Percentiles rank a stretch among this genome's conserved stretches.
Evolutionary conservation across 2,329 filamentous ascomycete genomes (phyloP).

Genomic region (Fusarium scirpi): DNA sequence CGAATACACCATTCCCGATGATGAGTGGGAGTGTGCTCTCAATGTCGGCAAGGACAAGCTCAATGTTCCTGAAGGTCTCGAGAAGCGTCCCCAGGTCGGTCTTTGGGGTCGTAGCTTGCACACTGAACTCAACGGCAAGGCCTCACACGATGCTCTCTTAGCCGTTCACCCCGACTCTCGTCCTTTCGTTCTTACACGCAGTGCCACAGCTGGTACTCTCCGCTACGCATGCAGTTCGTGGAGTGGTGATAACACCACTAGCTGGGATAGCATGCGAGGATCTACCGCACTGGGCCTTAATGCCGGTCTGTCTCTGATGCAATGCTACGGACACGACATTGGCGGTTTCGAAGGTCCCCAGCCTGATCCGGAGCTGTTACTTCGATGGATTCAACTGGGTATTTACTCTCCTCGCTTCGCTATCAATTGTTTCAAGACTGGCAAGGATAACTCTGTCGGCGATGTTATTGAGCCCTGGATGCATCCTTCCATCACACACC

Average conservation of each 20-base stretch:
- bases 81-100: slow-evolving; percentile 65
- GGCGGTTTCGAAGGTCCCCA: slow-evolving; percentile 81
- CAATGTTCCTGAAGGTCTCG: slow-evolving; percentile 51
- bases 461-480: slow-evolving; percentile 85
- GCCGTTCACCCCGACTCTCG: slow-evolving; percentile 68
- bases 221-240: slow-evolving; percentile 77
- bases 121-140: slow-evolving; percentile 77
- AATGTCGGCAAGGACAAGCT: slow-evolving; percentile 53
- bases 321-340: slow-evolving; percentile 80
- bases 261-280: slow-evolving; percentile 79
- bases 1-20: slow-evolving; percentile 75
- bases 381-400: slow-evolving; percentile 80
- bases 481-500: slow-evolving; percentile 74
- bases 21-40: slow-evolving; percentile 73
- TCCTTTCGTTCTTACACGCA: slow-evolving; percentile 77
- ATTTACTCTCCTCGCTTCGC: slow-evolving; percentile 77
- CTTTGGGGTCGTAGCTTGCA: slow-evolving; percentile 77
- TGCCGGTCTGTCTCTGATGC: slow-evolving; percentile 75
- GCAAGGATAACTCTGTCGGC: slow-evolving; percentile 72
- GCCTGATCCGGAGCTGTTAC: slow-evolving; percentile 75
- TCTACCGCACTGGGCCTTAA: slow-evolving; percentile 76
- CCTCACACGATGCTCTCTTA: slow-evolving; percentile 75
- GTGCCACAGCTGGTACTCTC: slow-evolving; percentile 77
- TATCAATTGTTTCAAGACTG: slow-evolving; percentile 84
- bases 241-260: slow-evolving; percentile 81